Evolutionary conservation across 768 basidiomycete genomes (phyloP).

Genomic region (Phaeotremella fagi): DNA sequence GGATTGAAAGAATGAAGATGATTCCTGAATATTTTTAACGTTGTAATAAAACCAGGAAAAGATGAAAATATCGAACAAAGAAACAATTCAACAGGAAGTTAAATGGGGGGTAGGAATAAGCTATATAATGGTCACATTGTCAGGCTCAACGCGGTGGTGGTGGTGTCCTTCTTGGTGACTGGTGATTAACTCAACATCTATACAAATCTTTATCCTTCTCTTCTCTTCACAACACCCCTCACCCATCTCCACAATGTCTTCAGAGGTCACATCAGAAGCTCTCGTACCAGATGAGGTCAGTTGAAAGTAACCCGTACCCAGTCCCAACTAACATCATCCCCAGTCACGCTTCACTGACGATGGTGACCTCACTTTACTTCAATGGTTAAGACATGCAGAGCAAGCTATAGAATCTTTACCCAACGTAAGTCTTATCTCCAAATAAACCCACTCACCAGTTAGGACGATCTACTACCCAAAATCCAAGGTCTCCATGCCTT

Average conservation of each 20-base stretch:
- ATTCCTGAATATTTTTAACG: background rate
- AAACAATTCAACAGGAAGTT: background rate
- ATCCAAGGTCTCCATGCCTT: conserved; percentile 33
- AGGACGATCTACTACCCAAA: conserved; percentile 22
- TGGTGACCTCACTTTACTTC: conserved; percentile 36
- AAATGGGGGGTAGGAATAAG: background rate
- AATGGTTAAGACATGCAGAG: conserved; percentile 41
- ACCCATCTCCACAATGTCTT: background rate
- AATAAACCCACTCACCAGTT: conserved; percentile 1
- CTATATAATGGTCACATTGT: background rate
- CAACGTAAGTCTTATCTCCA: conserved; percentile 8
- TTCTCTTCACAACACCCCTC: no score
- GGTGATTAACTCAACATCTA: background rate
- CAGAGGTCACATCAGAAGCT: background rate
- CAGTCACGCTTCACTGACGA: conserved; percentile 41
- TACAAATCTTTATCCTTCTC: background rate
- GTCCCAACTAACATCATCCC: background rate
- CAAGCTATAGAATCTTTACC: conserved; percentile 36
- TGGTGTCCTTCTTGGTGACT: no score
- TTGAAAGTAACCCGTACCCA: background rate
- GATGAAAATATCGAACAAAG: background rate
- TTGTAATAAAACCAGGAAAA: background rate
- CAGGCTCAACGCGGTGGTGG: no score
- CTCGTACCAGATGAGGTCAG: background rate
- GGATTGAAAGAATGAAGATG: background rate